Base-by-base conservation (phyloP, 768 basidiomycete genomes). In the Artomyces pyxidatus region DNA sequence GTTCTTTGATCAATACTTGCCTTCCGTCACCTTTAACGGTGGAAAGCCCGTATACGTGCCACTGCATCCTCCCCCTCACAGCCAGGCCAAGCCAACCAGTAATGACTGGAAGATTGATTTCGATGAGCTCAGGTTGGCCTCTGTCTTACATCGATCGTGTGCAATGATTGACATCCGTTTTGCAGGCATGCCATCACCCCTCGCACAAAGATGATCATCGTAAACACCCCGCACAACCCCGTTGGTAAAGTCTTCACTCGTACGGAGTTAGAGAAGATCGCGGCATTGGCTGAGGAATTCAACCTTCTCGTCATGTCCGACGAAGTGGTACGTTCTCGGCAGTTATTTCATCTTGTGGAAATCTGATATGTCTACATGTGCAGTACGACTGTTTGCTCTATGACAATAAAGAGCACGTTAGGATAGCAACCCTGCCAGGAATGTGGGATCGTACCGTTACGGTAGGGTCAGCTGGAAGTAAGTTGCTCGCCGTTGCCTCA, bases 371-470 rank as follows among this genome's bases (percentile, higher is more conserved):
- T 49, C 41, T n/a, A n/a, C n/a, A n/a, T 35, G 43, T 46, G n/a
- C 44, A 95, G 88, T 99, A 99, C 65, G 96, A 99, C 60, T 87
- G 85, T 58, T 81, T 99, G 32, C 80, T 93, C 14, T 96, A 85
- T 57, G 89, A 93, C 58, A 80, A 75, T 29, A 83, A 85, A 59
- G 83, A 95, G 59, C 96, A 99, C 65, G 72, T 93, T 47, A 84
- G 95, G 47, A 86, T 98, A 58, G 94, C 95, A 3, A 89, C 73
- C 29, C 75, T 99, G n/a, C 94, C 93, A 5, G 90, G 92, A 19
- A 96, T 98, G 89, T 98, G 94, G 94, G 89, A 97, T 56, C 82
- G 96, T 38, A 99, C 96, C 0, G 83, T 99, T 37, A 97, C 95
- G 6, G 89, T 97, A 47, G 83, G 87, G 35, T 94, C 91, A n/a